These are phyloP conservation scores for Colletotrichum sp. DNA, from an alignment of 2,329 filamentous ascomycete genomes.

Conservation along the genomic window DNA sequence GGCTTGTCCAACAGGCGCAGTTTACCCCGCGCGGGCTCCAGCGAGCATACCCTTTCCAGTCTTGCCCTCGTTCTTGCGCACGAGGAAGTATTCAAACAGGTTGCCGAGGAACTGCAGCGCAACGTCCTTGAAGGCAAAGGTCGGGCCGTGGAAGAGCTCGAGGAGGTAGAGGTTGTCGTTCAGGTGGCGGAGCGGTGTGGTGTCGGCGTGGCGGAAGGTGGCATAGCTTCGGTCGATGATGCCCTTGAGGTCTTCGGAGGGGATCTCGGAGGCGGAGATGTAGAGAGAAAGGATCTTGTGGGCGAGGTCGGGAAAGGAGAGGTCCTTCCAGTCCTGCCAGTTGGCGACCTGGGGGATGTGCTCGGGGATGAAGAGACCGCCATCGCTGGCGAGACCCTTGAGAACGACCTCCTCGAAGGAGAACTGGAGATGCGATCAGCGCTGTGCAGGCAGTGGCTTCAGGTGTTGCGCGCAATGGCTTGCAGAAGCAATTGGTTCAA, in stretches of 20 bases:
- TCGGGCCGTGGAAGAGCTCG: conserved; percentile 96
- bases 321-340: conserved; percentile 78
- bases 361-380: conserved; percentile 89
- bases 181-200: conserved; percentile 81
- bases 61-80: conserved; percentile 75
- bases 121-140: conserved; percentile 94
- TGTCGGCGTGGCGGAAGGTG: conserved; percentile 81
- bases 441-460: background rate
- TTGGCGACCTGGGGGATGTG: conserved; percentile 70
- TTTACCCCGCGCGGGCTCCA: background rate
- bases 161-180: conserved; percentile 83
- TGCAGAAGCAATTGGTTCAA: background rate
- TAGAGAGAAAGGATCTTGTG: conserved; percentile 87
- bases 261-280: conserved; percentile 84
- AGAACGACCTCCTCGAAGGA: conserved; percentile 92
- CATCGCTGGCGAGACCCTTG: conserved; percentile 85
- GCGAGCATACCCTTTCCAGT: conserved; percentile 52
- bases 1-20: background rate
- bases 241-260: conserved; percentile 76
- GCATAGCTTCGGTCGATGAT: conserved; percentile 88
- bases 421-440: conserved; percentile 55
- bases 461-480: background rate
- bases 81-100: conserved; percentile 87
- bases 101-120: conserved; percentile 94
- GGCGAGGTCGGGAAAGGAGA: conserved; percentile 82